These are phyloP conservation scores for Ambrosia hybrid DNA, from an alignment of 140 eudicot genomes.

Conservation along the genomic window DNA sequence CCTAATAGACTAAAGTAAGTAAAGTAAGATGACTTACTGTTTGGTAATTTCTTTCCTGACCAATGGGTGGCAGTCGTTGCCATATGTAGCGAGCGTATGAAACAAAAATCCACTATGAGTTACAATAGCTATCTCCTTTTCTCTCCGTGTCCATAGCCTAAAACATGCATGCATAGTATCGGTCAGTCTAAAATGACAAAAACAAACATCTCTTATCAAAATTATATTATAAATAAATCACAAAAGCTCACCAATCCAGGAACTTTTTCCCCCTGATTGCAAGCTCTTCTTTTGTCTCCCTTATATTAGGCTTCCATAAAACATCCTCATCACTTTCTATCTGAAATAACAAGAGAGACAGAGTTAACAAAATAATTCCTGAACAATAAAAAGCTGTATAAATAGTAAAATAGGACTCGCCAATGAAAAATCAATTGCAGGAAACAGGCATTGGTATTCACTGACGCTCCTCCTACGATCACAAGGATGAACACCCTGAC, in stretches of 20 bases:
- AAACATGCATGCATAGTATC: not conserved
- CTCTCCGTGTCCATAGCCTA: constrained; percentile 86
- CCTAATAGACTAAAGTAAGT: not conserved
- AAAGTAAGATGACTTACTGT: constrained; percentile 55
- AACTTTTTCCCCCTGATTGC: constrained; percentile 77
- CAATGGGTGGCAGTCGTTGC: constrained; percentile 60
- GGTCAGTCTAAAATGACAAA: not conserved
- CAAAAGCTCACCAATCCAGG: constrained; percentile 50
- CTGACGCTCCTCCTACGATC: constrained; percentile 81
- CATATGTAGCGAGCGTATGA: constrained; percentile 72
- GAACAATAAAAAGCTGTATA: not conserved
- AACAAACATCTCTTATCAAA: not conserved
- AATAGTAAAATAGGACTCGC: constrained; percentile 35
- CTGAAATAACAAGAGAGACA: constrained; percentile 29
- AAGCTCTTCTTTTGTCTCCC: constrained; percentile 92
- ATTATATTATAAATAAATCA: not conserved
- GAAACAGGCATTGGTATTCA: constrained; percentile 83
- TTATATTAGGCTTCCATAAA: constrained; percentile 73
- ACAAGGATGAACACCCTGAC: constrained; percentile 96
- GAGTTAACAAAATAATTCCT: not conserved
- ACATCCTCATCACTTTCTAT: constrained; percentile 85
- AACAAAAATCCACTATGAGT: constrained; percentile 95
- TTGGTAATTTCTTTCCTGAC: constrained; percentile 73
- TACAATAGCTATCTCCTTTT: constrained; percentile 89
- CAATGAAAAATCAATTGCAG: constrained; percentile 85